phyloP scores from a whole-genome alignment of 495 filamentous ascomycete species.

The Trichoderma asperelloides region DNA sequence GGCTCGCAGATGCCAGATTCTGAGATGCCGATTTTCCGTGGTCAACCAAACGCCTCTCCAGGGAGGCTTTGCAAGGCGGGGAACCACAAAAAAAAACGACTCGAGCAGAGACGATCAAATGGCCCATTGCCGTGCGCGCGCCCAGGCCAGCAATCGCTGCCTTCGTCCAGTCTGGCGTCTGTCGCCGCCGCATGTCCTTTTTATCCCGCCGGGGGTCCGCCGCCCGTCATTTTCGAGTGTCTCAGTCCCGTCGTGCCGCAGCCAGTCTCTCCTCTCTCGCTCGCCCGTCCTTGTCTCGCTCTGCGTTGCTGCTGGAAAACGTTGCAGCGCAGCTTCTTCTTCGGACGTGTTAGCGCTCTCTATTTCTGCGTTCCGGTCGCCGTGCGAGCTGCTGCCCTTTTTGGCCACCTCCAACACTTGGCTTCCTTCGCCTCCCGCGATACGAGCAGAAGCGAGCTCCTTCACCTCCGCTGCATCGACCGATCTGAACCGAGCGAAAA shows the following conservation, averaged over 20 bases:
- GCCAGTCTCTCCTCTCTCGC: neutral
- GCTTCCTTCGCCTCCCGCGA: too few relatives aligned
- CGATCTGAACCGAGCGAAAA: too few relatives aligned
- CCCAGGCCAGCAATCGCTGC: too few relatives aligned
- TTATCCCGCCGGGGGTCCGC: neutral
- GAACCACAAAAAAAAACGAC: neutral
- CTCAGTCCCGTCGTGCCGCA: neutral
- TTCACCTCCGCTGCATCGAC: too few relatives aligned
- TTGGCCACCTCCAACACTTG: neutral
- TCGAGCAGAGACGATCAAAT: neutral
- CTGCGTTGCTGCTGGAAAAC: neutral
- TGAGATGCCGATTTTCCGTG: slow-evolving; percentile 4
- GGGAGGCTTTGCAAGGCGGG: slow-evolving; percentile 2
- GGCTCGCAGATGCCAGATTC: slow-evolving; percentile 5
- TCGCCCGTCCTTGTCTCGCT: neutral
- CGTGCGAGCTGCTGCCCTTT: neutral
- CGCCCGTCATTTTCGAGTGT: neutral
- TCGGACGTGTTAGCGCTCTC: neutral
- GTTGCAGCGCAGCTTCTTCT: neutral
- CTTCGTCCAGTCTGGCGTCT: too few relatives aligned
- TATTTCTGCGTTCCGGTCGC: neutral
- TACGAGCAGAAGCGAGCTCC: too few relatives aligned
- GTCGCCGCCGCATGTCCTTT: neutral
- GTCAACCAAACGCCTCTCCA: neutral
- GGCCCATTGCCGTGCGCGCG: neutral